A percentile compares a stretch with the other conserved stretches of the same genome.
Evolutionary conservation across 2,329 filamentous ascomycete species (phyloP).

Genomic region (Colletotrichum gloeosporioides): DNA sequence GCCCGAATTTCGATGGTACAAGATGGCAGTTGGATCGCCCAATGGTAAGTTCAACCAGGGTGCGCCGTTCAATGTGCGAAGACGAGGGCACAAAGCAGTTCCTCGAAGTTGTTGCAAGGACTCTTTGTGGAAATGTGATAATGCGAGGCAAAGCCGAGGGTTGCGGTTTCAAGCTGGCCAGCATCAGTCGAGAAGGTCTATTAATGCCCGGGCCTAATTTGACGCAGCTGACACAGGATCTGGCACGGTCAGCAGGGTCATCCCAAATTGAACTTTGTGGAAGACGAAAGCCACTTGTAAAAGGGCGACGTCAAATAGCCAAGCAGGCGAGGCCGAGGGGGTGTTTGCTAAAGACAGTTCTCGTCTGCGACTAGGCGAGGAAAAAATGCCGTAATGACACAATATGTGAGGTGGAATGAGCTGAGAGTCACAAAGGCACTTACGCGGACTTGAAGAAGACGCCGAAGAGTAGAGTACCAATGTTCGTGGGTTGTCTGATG

Average conservation of each 20-base stretch:
- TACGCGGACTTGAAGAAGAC: not conserved
- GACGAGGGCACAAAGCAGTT: not conserved
- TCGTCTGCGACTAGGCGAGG: not conserved
- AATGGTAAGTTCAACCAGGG: not conserved
- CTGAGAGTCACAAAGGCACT: not conserved
- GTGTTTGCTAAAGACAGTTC: not conserved
- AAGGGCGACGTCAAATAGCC: not conserved
- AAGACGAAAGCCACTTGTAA: not conserved
- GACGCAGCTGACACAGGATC: not conserved
- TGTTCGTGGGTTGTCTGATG: not conserved
- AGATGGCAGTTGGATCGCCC: not conserved
- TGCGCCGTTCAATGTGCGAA: not conserved
- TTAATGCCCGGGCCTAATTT: not conserved
- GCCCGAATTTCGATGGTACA: not conserved
- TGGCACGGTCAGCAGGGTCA: conserved; percentile 16
- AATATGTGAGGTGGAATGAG: not conserved
- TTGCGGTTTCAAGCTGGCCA: conserved; percentile 18
- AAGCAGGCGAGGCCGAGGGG: not conserved
- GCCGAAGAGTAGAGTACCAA: not conserved
- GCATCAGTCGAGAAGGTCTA: conserved; percentile 17
- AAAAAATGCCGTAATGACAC: not conserved
- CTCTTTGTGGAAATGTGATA: not conserved
- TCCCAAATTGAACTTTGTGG: not conserved
- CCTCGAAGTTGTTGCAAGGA: not conserved
- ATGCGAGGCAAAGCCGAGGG: conserved; percentile 13